Percentiles rank a stretch among this genome's conserved stretches.
Evolutionary conservation across 352 stramenopile genomes (phyloP).

Genomic region (Salisapilia sapeloensis): DNA sequence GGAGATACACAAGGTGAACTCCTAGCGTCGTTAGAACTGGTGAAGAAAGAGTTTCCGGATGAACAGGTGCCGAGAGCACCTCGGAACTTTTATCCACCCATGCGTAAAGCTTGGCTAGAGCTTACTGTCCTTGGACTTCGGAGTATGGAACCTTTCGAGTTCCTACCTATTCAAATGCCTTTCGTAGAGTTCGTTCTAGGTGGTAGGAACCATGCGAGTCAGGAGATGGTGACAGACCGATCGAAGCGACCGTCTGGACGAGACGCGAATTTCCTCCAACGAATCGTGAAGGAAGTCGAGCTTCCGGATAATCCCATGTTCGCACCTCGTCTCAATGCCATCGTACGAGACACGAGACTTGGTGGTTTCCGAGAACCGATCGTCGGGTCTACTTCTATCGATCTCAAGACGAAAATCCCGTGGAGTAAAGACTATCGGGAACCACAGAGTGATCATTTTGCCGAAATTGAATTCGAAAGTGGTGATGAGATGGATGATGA

Average conservation of each 20-base stretch:
- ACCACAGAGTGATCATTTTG: slow-evolving; percentile 45
- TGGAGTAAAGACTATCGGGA: slow-evolving; percentile 63
- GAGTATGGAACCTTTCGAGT: slow-evolving; percentile 80
- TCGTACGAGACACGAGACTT: slow-evolving; percentile 78
- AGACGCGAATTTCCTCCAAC: slow-evolving; percentile 84
- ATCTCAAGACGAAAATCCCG: slow-evolving; percentile 72
- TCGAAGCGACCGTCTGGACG: slow-evolving; percentile 61
- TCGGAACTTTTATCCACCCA: slow-evolving; percentile 44
- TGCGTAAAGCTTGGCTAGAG: slow-evolving; percentile 61
- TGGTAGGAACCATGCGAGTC: slow-evolving; percentile 50
- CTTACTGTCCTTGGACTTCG: slow-evolving; percentile 74
- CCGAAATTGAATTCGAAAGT: slow-evolving; percentile 48
- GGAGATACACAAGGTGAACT: slow-evolving; percentile 71
- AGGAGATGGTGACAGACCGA: slow-evolving; percentile 79
- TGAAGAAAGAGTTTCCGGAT: slow-evolving; percentile 54
- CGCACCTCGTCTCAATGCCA: slow-evolving; percentile 77
- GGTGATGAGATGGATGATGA: slow-evolving; percentile 36
- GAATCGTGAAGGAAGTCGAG: slow-evolving; percentile 76
- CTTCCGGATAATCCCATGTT: slow-evolving; percentile 82
- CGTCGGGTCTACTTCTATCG: slow-evolving; percentile 66
- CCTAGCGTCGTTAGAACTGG: slow-evolving; percentile 54
- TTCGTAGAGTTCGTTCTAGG: slow-evolving; percentile 81
- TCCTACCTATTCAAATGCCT: slow-evolving; percentile 75
- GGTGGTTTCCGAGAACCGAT: slow-evolving; percentile 76
- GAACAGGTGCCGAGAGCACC: slow-evolving; percentile 25